phyloP scores from a whole-genome alignment of 2,329 filamentous ascomycete genomes.

The Aspergillus niger region DNA sequence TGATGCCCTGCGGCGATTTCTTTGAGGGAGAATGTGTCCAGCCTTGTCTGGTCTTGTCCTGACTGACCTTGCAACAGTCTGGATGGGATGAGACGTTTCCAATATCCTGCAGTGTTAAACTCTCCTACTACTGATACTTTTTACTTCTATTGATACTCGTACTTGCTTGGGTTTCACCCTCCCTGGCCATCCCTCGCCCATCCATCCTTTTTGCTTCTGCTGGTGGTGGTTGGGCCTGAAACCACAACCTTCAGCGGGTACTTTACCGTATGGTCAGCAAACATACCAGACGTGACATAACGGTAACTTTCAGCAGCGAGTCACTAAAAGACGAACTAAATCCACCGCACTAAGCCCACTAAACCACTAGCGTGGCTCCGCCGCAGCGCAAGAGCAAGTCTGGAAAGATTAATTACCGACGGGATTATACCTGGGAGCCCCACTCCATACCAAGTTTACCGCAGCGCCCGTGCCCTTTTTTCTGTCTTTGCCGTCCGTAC shows the following conservation, averaged over 20 bases:
- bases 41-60: not conserved
- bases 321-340: not conserved
- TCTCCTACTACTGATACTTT: too few relatives aligned
- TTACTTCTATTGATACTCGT: not conserved
- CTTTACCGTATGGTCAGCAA: not conserved
- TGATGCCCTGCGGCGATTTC: not conserved
- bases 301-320: not conserved
- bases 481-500: conserved; percentile 10
- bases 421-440: not conserved
- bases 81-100: not conserved
- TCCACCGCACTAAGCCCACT: not conserved
- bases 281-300: not conserved
- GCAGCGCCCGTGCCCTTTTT: not conserved
- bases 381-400: conserved; percentile 2
- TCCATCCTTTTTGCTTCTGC: not conserved
- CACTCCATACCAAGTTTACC: not conserved
- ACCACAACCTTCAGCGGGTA: not conserved
- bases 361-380: conserved; percentile 6
- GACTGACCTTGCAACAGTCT: not conserved
- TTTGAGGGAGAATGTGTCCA: not conserved
- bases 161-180: not conserved
- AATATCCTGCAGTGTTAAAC: not conserved
- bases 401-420: not conserved
- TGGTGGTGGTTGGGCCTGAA: not conserved
- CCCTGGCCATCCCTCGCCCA: not conserved